Base-by-base conservation (phyloP, 805 yeast species). In the Danielozyma ontarioensis region DNA sequence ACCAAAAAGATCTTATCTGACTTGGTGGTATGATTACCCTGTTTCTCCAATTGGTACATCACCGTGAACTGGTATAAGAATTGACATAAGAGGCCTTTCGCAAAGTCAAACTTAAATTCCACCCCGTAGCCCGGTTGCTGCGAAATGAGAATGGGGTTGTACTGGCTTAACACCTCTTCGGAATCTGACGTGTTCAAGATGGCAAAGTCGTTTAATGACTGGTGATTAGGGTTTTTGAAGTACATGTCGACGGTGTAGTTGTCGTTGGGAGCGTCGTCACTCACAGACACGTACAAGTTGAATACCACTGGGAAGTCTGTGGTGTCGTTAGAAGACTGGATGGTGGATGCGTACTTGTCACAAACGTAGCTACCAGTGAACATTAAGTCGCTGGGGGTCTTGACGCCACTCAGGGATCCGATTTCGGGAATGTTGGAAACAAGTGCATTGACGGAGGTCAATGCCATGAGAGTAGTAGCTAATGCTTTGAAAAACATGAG, bases 21-120 rank as follows among this genome's bases (percentile, higher is more conserved):
- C 15, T 25, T 32, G n/a, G 23, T 15, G n/a, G 30, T 31, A 14
- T 28, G 18, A 15, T 34, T 28, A n/a, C n/a, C n/a, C 12, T 21
- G 27, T 8, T 27, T 34, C 23, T 39, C 36, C 26, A 41, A 33
- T 23, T 41, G 45, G 32, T 41, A 45, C 11, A 37, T 34, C 22
- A 44, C 40, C n/a, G 41, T 41, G 34, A 45, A 45, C 28, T 44
- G 35, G 23, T 41, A 41, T 32, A 44, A 32, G 36, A 45, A 45
- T 25, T 41, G 44, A 31, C 48, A 45, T 15, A 45, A 34, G 19
- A 35, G 25, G 2, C 44, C 48, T 38, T 44, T 43, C 13, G 27
- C 27, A 25, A 41, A 38, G 25, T 37, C 25, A 22, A 45, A 45
- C 29, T 41, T 41, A 27, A 45, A 37, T 26, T 45, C 48, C 28